A percentile compares a stretch with the other conserved stretches of the same genome.
Conservation (phyloP, 176 grass and related monocot genomes). For the Ampelocalamus luodianensis region DNA sequence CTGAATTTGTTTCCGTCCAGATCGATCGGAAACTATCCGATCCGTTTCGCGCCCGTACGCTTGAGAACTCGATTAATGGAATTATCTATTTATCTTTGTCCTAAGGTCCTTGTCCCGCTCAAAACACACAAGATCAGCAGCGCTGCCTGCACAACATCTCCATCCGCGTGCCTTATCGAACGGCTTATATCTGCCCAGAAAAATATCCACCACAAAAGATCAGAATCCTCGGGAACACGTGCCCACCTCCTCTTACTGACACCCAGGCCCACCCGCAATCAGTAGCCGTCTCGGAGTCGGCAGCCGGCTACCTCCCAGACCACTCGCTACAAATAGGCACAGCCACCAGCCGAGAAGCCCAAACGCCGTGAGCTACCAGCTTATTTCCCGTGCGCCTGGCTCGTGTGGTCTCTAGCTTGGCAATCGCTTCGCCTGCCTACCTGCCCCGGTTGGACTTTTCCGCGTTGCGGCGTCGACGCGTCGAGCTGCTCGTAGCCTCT, state of each 20-base stretch:
- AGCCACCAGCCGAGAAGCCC: not conserved
- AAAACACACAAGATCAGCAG: too few species aligned
- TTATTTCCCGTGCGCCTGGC: slow-evolving; percentile 4
- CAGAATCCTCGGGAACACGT: not conserved
- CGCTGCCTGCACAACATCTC: too few species aligned
- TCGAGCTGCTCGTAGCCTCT: not conserved
- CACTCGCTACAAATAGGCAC: not conserved
- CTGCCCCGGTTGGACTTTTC: slow-evolving; percentile 17
- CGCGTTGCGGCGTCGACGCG: slow-evolving; percentile 30
- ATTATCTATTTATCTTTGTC: too few species aligned
- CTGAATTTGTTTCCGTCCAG: too few species aligned
- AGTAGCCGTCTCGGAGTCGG: slow-evolving; percentile 31
- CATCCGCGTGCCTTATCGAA: not conserved
- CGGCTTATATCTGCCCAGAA: not conserved
- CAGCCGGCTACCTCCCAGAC: not conserved
- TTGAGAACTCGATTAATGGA: too few species aligned
- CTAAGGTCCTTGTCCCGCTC: too few species aligned
- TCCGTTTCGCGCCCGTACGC: too few species aligned
- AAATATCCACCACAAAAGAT: not conserved
- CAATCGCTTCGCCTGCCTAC: not conserved
- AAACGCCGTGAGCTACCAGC: not conserved
- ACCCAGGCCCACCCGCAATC: too few species aligned
- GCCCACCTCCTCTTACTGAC: not conserved
- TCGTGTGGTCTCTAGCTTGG: not conserved
- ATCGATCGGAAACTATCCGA: too few species aligned